Percentiles rank a stretch among this genome's conserved stretches.
Conservation (phyloP, 2,329 filamentous ascomycete species). For the Byssothecium circinans region DNA sequence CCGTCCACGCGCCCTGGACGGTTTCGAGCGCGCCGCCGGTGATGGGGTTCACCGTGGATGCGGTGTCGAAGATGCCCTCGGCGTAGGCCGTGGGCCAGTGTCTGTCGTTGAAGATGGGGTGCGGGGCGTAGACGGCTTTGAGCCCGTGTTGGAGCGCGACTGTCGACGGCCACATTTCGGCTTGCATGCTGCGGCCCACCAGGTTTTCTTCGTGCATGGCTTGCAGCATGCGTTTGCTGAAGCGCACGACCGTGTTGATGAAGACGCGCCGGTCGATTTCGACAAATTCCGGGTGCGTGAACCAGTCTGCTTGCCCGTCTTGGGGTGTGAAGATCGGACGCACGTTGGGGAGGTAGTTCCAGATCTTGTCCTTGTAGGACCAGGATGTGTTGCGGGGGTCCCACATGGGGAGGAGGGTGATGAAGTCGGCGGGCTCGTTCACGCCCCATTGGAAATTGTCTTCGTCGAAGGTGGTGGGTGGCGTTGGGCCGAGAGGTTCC, state of each 20-base stretch:
- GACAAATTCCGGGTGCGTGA: conserved; percentile 53
- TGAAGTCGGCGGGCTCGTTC: conserved; percentile 86
- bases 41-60: conserved; percentile 20
- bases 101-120: conserved; percentile 85
- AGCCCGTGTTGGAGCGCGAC: conserved; percentile 87
- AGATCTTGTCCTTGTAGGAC: conserved; percentile 57
- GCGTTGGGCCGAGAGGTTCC: conserved; percentile 74
- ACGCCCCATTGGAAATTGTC: conserved; percentile 87
- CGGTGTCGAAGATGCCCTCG: conserved; percentile 74
- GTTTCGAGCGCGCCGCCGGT: conserved; percentile 57
- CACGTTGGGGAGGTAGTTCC: conserved; percentile 53
- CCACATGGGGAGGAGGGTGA: conserved; percentile 89
- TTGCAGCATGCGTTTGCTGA: conserved; percentile 76
- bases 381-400: conserved; percentile 86
- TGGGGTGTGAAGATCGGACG: conserved; percentile 86
- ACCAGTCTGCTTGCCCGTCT: conserved; percentile 63
- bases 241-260: conserved; percentile 84
- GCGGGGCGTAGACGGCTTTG: conserved; percentile 89
- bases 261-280: conserved; percentile 71
- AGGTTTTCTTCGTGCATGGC: conserved; percentile 92
- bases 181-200: conserved; percentile 86
- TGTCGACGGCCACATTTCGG: conserved; percentile 94
- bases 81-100: conserved; percentile 81
- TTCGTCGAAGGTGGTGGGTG: conserved; percentile 72
- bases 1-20: conserved; percentile 56